phyloP scores from a whole-genome alignment of 306 rosid genomes.

The Medicago lupulina region DNA sequence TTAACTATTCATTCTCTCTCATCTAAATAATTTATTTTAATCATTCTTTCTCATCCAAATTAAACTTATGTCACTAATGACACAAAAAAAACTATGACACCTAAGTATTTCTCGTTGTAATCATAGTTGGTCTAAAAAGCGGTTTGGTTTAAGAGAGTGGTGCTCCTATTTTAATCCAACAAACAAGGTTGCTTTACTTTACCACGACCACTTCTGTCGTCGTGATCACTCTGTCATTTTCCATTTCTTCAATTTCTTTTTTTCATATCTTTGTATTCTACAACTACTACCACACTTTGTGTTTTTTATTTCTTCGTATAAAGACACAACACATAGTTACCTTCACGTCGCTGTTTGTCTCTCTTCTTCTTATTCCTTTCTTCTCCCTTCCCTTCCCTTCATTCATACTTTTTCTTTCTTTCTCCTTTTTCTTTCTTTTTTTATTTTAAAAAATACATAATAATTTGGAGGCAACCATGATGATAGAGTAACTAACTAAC shows the following conservation, averaged over 20 bases:
- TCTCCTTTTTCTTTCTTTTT: too few species aligned
- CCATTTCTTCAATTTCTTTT: constrained; percentile 7
- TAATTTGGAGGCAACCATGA: not conserved
- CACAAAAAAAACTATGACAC: too few species aligned
- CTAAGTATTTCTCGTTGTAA: too few species aligned
- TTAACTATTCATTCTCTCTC: too few species aligned
- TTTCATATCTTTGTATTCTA: not conserved
- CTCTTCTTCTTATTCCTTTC: constrained; percentile 36
- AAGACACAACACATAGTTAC: constrained; percentile 58
- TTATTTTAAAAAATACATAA: not conserved
- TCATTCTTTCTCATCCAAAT: too few species aligned
- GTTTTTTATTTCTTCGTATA: constrained; percentile 13
- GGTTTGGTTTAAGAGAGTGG: not conserved
- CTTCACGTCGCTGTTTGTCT: constrained; percentile 43
- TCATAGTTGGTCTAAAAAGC: not conserved
- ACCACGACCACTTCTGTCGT: constrained; percentile 47
- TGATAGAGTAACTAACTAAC: constrained; percentile 47
- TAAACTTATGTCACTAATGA: too few species aligned
- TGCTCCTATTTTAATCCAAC: not conserved
- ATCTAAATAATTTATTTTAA: too few species aligned
- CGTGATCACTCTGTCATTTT: constrained; percentile 59
- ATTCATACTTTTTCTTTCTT: constrained; percentile 41
- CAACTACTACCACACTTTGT: not conserved
- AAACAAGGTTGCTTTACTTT: constrained; percentile 31
- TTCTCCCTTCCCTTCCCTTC: constrained; percentile 33